These are phyloP conservation scores for Aegilops longissima DNA, from an alignment of 176 grass and related monocot genomes.

Conservation along the genomic window DNA sequence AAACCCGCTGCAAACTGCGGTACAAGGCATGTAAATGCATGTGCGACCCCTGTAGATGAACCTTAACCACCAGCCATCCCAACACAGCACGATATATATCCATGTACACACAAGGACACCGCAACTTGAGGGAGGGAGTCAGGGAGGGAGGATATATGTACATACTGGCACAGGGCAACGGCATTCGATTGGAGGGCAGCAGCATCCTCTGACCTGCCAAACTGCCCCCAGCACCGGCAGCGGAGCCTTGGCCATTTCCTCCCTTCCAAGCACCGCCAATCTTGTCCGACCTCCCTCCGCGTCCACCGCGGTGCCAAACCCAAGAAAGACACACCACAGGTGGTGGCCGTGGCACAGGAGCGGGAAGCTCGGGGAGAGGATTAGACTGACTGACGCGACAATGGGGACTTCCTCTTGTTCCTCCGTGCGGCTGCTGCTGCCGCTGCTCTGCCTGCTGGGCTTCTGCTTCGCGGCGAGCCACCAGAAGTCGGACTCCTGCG, in stretches of 20 bases:
- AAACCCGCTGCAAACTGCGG: neutral
- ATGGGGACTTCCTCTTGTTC: conserved; percentile 30
- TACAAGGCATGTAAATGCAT: neutral
- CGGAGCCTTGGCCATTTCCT: conserved; percentile 28
- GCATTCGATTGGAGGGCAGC: neutral
- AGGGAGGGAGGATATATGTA: neutral
- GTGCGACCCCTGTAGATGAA: neutral
- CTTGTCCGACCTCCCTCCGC: conserved; percentile 18
- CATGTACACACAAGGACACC: neutral
- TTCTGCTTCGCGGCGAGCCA: conserved; percentile 43
- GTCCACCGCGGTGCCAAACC: conserved; percentile 21
- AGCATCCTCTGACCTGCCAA: conserved; percentile 44
- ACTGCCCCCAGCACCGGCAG: conserved; percentile 8
- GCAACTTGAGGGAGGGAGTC: neutral
- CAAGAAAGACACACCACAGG: neutral
- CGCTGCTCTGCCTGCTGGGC: conserved; percentile 45
- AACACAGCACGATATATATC: neutral
- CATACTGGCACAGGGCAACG: neutral
- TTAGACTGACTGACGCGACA: neutral
- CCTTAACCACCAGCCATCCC: neutral
- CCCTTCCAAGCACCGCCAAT: conserved; percentile 50
- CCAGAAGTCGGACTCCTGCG: conserved; percentile 80
- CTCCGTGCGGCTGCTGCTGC: conserved; percentile 15
- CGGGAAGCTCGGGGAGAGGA: neutral
- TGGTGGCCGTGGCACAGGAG: neutral